Evolutionary conservation across 768 basidiomycete genomes (phyloP), one percentile per base, ranked within the genome.

Genomic region (Russula vinacea): DNA sequence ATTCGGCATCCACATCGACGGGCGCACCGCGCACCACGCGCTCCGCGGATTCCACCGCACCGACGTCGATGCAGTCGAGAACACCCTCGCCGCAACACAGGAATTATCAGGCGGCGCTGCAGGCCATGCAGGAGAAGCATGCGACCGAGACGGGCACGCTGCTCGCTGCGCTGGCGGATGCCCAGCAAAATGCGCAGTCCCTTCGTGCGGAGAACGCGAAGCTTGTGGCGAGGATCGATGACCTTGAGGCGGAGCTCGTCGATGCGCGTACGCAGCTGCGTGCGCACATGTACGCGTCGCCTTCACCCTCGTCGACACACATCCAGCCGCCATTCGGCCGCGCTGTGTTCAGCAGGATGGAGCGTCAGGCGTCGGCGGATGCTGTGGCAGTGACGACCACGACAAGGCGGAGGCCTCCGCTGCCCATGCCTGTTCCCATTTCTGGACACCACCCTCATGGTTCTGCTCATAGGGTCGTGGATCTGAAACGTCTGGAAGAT

Each of bases 141-240:
- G 75, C 79, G 14, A 76, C 80, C 0, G 90, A 91, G 74, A 90
- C 86, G 39, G 86, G 81, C 9, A 89, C 89, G 16, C 74, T 92
- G 9, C 80, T 92, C 3, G 76, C 78, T 33, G 90, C 90, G 5
- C 77, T 92, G 6, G 87, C 88, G 0, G 90, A 92, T 70, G 86
- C 88, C 0, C 90, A 92, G 71, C 78, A 86, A 53, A 86, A 84
- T 16, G 80, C 78, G 2, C 80, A 83, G 67, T 73, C 86, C 19
- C 74, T 92, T 44, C 76, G 88, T 19, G 87, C 87, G 57, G 89
- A 92, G 74, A 91, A 90, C 66, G 67, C 68, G 3, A 70, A 73
- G 39, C 72, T 82, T 13, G 73, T 76, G 13, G 76, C 76, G 52
- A 74, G 76, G 24, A 70, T 83, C 29, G 73, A 73, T 32, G 72